Percentiles rank a stretch among this genome's conserved stretches.
phyloP scores from a whole-genome alignment of 768 basidiomycete species.

The Gloeopeniophorella convolvens region DNA sequence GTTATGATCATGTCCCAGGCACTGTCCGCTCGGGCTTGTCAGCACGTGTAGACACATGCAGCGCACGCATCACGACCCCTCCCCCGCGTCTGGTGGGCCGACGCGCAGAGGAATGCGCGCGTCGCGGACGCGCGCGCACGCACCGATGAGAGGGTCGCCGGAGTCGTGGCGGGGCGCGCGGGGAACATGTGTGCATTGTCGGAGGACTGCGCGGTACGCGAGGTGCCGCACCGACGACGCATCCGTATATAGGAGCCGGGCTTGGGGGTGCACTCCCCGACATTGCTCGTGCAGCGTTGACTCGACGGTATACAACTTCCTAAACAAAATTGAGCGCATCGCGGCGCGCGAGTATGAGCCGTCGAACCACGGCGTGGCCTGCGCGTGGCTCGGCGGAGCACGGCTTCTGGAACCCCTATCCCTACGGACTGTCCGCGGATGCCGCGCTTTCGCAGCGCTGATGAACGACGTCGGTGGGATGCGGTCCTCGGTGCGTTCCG shows the following conservation, averaged over 20 bases:
- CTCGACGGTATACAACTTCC: slow-evolving; percentile 43
- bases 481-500: slow-evolving; percentile 39
- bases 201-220: slow-evolving; percentile 48
- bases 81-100: too few relatives aligned
- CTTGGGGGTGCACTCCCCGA: slow-evolving; percentile 45
- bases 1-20: too few relatives aligned
- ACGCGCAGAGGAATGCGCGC: slow-evolving; percentile 8
- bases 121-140: slow-evolving; percentile 20
- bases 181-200: slow-evolving; percentile 62
- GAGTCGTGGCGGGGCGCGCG: slow-evolving; percentile 50
- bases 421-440: not conserved
- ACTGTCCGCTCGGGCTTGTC: too few relatives aligned
- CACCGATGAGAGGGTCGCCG: slow-evolving; percentile 37
- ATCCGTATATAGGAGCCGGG: slow-evolving; percentile 57
- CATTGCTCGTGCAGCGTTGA: not conserved
- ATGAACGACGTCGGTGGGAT: slow-evolving; percentile 68
- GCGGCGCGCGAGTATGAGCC: slow-evolving; percentile 50
- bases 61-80: too few relatives aligned
- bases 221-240: slow-evolving; percentile 42
- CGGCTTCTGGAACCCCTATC: slow-evolving; percentile 37
- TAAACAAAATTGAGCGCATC: slow-evolving; percentile 62
- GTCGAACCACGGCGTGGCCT: slow-evolving; percentile 66
- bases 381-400: slow-evolving; percentile 68
- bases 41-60: too few relatives aligned
- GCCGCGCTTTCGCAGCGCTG: slow-evolving; percentile 47